Base-by-base conservation (phyloP, 768 basidiomycete genomes). In the Tricholoma saponaceum region DNA sequence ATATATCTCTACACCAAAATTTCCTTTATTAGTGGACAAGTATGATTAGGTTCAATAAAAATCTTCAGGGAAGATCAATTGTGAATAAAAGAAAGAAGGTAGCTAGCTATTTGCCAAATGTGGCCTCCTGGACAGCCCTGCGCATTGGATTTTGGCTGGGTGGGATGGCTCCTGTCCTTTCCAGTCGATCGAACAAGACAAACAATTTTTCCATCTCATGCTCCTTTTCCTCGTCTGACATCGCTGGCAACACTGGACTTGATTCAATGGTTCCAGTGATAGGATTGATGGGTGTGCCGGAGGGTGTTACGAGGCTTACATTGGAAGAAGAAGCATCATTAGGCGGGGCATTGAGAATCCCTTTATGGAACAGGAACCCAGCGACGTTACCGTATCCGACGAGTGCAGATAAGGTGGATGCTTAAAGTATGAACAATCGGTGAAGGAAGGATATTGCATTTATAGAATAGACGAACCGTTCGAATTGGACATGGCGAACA, bases 211-310 rank as follows among this genome's bases (percentile, higher is more conserved):
- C 95, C 54, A 95, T 89, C 74, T 99, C 97, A 9, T 74, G 75
- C 67, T 97, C 93, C 70, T 96, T 97, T 78, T 99, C 96, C 68
- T 95, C 95, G 28, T 95, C 88, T 0, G 93, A 89, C 95, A 99
- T 96, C 51, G 83, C 74, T 4, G 74, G 76, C 8, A 67, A 49
- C 5, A 69, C 70, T 16, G 77, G 64, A 49, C 73, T 75, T 2
- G 72, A 69, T 54, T 73, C 71, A 33, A 79, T 73, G 12, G 85
- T 84, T n/a, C 93, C 94, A 1, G 95, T 96, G 67, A 92, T 95
- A 1, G 91, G 92, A 68, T 93, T 89, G 68, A 92, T 89, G 5
- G 77, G 71, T 25, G 76, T 71, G 16, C 73, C 72, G n/a, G 65
- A 64, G 1, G 72, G 63, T 23, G 75, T 70, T 7, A 69, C 68